Evolutionary conservation across 768 basidiomycete species (phyloP), one percentile per base, ranked within the genome.

Genomic region (Rhodotorula toruloides): DNA sequence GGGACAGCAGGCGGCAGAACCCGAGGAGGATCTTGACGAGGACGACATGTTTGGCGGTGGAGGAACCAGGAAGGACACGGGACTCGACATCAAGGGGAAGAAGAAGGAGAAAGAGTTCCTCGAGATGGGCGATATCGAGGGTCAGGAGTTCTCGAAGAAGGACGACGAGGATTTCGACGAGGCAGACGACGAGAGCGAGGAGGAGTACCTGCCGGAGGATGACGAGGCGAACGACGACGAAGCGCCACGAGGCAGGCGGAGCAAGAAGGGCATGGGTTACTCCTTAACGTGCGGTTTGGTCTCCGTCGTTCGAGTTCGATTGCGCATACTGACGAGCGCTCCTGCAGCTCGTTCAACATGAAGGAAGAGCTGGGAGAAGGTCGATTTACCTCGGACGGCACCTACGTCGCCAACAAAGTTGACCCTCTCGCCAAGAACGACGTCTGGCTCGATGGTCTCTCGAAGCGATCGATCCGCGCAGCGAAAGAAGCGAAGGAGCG

Each of bases 281-380:
- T 88, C 93, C 75, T 72, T 99, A 16, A 92, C 89, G 60, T 60
- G 34, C 32, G 56, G 59, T 29, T 19, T 6, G 6, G 9, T 29
- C 22, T 25, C 19, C 11, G 16, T 10, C 34, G 27, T 22, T 46
- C 36, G 22, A 46, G 31, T 27, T 40, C 25, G 31, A 8, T 0
- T 22, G 4, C 19, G 2, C 4, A 29, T 42, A 2, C 27, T 25
- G 11, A 25, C 46, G 29, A 19, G 10, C n/a, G 9, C 57, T 14
- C 31, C 7, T 29, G 32, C 58, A 71, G 70, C 7, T 89, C 90
- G 34, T 99, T 99, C 85, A 94, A 99, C 77, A 98, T 99, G 94
- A 87, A 92, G 70, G 88, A 90, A 73, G 96, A 99, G 82, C 93
- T 98, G 88, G 87, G 91, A 75, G 94, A 98, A 79, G 96, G 96